A percentile compares a stretch with the other conserved stretches of the same genome.
Conservation (phyloP, 768 basidiomycete genomes). For the Strobilomyces dryophilus region DNA sequence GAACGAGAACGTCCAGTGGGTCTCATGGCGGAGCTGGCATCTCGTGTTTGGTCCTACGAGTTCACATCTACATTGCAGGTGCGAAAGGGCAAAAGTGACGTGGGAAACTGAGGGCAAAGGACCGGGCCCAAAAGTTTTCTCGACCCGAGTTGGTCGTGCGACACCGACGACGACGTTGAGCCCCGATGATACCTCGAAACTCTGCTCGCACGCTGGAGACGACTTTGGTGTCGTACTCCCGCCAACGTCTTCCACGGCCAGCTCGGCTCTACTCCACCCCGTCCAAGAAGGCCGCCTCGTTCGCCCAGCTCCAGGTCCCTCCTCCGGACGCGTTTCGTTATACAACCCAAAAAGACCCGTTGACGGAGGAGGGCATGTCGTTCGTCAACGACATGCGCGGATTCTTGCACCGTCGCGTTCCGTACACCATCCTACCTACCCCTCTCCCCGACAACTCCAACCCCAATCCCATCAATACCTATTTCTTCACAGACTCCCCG, state of each 20-base stretch:
- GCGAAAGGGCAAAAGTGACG: background rate
- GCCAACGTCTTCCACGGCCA: constrained; percentile 64
- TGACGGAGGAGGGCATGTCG: constrained; percentile 11
- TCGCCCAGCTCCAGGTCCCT: constrained; percentile 35
- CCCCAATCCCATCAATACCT: constrained; percentile 36
- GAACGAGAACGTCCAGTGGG: too few species aligned
- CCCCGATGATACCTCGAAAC: constrained; percentile 28
- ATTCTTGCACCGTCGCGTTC: constrained; percentile 45
- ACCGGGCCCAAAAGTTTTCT: constrained; percentile 1
- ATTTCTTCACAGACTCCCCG: constrained; percentile 60
- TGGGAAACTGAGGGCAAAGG: background rate
- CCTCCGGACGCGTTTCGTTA: constrained; percentile 38
- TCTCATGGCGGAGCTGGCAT: too few species aligned
- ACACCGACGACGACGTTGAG: constrained; percentile 9
- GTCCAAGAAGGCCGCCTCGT: constrained; percentile 49
- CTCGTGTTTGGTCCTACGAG: too few species aligned
- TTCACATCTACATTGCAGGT: too few species aligned
- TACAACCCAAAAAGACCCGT: constrained; percentile 22
- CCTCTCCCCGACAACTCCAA: constrained; percentile 53
- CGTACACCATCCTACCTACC: constrained; percentile 60
- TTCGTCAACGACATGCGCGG: constrained; percentile 39
- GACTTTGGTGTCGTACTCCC: constrained; percentile 54
- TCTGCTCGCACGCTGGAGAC: constrained; percentile 29
- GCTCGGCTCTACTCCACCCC: constrained; percentile 69
- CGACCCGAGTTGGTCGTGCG: constrained; percentile 10